Evolutionary conservation across 73 alveolate genomes (phyloP), one percentile per base, ranked within the genome.

Genomic region (Urostyla sp.): DNA sequence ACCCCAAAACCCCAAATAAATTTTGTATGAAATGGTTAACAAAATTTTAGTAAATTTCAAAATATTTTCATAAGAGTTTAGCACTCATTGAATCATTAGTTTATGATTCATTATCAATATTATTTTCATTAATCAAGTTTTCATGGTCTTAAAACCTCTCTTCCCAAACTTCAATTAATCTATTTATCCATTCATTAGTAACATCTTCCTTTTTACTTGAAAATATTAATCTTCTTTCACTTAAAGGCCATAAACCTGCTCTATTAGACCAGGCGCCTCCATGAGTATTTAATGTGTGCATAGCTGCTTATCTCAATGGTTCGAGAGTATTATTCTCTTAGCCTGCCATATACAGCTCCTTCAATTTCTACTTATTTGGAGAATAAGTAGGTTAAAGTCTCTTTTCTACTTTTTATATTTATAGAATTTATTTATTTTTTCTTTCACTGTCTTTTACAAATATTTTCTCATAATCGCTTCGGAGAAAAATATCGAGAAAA

Each of bases 191-290:
- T 63, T 63, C 23, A 16, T 36, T 3, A 1, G 79, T 63, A 16
- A 63, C 79, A 20, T 43, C 44, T n/a, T 63, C 79, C 45, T 63
- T 63, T 24, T 63, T 63, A 31, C 79, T 27, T 13, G 79, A 6
- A 32, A 63, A 63, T 37, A 63, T 63, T 60, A 63, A 43, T 40
- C 36, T 63, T 32, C 60, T 63, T 6, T 63, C 79, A 63, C 79
- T 63, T 20, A 63, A 8, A 7, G 57, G 57, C 79, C 79, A 63
- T 50, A 38, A 21, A 10, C 79, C 79, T 63, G 37, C 26, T 38
- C 79, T 63, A 40, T 63, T 63, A 6, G 79, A 63, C 79, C 79
- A 63, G 1, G 79, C 79, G 7, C 79, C 79, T 38, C 46, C 23
- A 23, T 63, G 79, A 37, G 79, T 63, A 21, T 63, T 63, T 15